A percentile compares a stretch with the other conserved stretches of the same genome.
Evolutionary conservation across 192 early-diverging fungal genomes (phyloP).

Genomic region (Coemansia sp.): DNA sequence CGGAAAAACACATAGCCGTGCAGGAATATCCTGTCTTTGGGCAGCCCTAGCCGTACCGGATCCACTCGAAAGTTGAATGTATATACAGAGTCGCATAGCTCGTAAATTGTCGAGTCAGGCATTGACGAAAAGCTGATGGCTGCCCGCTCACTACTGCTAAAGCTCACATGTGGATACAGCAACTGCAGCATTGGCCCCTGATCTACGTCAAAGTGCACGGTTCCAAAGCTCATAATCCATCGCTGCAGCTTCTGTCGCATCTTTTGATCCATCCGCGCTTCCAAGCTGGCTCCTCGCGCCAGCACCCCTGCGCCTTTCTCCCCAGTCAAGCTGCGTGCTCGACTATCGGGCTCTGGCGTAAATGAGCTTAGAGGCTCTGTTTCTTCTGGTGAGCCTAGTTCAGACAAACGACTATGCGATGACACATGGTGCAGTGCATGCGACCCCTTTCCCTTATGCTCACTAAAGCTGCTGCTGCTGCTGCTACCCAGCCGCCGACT

Average conservation of each 20-base stretch:
- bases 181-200: conserved; percentile 71
- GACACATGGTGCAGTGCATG: conserved; percentile 23
- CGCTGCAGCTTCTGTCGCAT: conserved; percentile 28
- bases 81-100: conserved; percentile 71
- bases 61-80: conserved; percentile 69
- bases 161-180: conserved; percentile 67
- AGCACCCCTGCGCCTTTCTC: conserved; percentile 24
- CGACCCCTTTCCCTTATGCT: conserved; percentile 4
- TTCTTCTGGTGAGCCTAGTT: not conserved
- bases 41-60: conserved; percentile 44
- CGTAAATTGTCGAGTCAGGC: conserved; percentile 74
- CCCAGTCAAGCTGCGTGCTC: conserved; percentile 42
- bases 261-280: conserved; percentile 36
- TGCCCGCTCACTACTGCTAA: conserved; percentile 66
- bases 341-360: conserved; percentile 30
- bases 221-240: conserved; percentile 72
- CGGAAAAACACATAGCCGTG: conserved; percentile 94
- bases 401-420: conserved; percentile 19
- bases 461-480: conserved; percentile 6
- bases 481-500: conserved; percentile 10
- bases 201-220: conserved; percentile 82
- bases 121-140: conserved; percentile 78
- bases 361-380: not conserved
- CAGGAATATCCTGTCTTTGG: conserved; percentile 45
- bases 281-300: conserved; percentile 47